Percentiles rank a stretch among this genome's conserved stretches.
Evolutionary conservation across 441 rosid genomes (phyloP).

Genomic region (Omphalea diandra): DNA sequence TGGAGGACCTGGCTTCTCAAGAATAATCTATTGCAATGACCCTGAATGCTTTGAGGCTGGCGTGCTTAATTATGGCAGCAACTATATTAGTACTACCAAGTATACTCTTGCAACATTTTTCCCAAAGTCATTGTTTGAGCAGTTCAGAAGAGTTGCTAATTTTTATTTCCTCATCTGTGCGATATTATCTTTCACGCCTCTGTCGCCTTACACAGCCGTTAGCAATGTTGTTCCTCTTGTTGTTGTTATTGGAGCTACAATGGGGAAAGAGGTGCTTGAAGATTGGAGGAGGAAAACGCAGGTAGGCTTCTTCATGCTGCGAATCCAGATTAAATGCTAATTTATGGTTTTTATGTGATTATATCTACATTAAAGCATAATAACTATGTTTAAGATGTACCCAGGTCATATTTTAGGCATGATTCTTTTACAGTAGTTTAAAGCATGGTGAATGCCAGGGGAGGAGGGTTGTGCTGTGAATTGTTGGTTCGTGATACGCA

Average conservation of each 20-base stretch:
- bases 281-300: conserved; percentile 83
- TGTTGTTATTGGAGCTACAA: conserved; percentile 73
- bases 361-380: background rate
- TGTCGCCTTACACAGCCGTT: conserved; percentile 75
- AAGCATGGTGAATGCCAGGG: background rate
- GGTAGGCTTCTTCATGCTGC: conserved; percentile 40
- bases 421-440: background rate
- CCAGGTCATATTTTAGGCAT: background rate
- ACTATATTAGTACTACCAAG: conserved; percentile 82
- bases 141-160: conserved; percentile 94
- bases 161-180: conserved; percentile 81
- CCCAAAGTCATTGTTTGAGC: conserved; percentile 91
- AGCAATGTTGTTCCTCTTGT: conserved; percentile 82
- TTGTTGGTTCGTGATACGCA: conserved; percentile 1
- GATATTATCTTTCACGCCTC: conserved; percentile 66
- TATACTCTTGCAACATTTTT: conserved; percentile 73
- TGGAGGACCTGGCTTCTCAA: conserved; percentile 97
- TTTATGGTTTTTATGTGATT: conserved; percentile 11
- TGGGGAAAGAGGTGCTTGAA: conserved; percentile 89
- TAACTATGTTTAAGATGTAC: background rate
- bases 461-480: background rate
- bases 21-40: conserved; percentile 81
- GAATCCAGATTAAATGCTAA: conserved; percentile 1
- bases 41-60: conserved; percentile 60
- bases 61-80: conserved; percentile 45